Percentiles rank a stretch among this genome's conserved stretches.
phyloP scores from a whole-genome alignment of 2,329 filamentous ascomycete species.

The Dactylonectria estremocensis region DNA sequence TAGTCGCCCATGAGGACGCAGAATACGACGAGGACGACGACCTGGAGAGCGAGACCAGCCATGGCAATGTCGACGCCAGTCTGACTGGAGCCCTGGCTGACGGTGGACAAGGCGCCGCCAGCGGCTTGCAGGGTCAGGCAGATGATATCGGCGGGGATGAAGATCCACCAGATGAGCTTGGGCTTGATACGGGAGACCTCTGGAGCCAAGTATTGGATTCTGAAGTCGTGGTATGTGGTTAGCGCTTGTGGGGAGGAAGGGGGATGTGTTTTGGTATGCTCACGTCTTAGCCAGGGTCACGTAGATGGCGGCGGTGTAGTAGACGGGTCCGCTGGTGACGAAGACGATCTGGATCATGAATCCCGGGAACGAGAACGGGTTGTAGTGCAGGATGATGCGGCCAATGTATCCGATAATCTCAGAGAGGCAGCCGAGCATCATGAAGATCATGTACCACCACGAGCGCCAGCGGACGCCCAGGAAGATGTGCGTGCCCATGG shows the following conservation, averaged over 20 bases:
- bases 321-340: constrained; percentile 59
- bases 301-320: constrained; percentile 74
- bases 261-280: constrained; percentile 1
- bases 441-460: constrained; percentile 62
- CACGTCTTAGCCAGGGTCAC: constrained; percentile 67
- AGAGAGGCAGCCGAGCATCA: constrained; percentile 68
- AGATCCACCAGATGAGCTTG: constrained; percentile 60
- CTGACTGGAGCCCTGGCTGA: constrained; percentile 61
- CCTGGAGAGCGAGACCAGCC: constrained; percentile 72
- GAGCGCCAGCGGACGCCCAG: constrained; percentile 60
- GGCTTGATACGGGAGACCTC: constrained; percentile 59
- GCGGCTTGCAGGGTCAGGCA: constrained; percentile 70
- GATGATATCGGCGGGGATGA: constrained; percentile 68
- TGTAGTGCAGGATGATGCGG: constrained; percentile 68
- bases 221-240: constrained; percentile 28
- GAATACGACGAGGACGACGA: constrained; percentile 69
- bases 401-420: constrained; percentile 76
- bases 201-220: constrained; percentile 57
- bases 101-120: constrained; percentile 67
- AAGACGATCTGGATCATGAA: constrained; percentile 75
- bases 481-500: constrained; percentile 59
- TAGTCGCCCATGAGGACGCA: constrained; percentile 64
- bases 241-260: not conserved
- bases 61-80: constrained; percentile 56
- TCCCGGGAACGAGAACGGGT: constrained; percentile 70